Evolutionary conservation across 2,329 filamentous ascomycete genomes (phyloP).

Genomic region (Alternaria rosae): DNA sequence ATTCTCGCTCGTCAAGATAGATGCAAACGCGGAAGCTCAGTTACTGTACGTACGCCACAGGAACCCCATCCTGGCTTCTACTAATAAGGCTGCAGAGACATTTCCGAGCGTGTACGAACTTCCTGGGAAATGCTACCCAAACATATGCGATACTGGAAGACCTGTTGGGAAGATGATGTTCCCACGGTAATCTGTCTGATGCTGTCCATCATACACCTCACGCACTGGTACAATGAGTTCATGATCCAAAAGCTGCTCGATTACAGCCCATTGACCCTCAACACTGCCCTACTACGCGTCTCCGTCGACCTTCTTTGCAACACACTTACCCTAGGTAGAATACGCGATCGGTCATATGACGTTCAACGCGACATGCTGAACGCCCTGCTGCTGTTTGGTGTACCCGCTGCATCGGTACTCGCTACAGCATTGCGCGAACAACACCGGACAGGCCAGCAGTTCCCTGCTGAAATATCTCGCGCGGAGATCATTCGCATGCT

Average conservation of each 20-base stretch:
- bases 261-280: slow-evolving; percentile 31
- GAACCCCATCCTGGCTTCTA: background rate
- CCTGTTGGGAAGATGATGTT: slow-evolving; percentile 38
- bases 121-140: slow-evolving; percentile 38
- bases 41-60: slow-evolving; percentile 21
- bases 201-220: slow-evolving; percentile 43
- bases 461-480: slow-evolving; percentile 44
- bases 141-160: slow-evolving; percentile 41
- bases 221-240: slow-evolving; percentile 47
- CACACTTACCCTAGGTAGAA: slow-evolving; percentile 34
- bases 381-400: slow-evolving; percentile 38
- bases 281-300: slow-evolving; percentile 35
- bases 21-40: slow-evolving; percentile 26
- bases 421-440: slow-evolving; percentile 42
- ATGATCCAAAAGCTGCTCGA: slow-evolving; percentile 46
- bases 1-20: slow-evolving; percentile 32
- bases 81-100: slow-evolving; percentile 25
- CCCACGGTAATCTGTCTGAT: slow-evolving; percentile 42
- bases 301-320: slow-evolving; percentile 38
- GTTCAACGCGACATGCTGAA: slow-evolving; percentile 41
- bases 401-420: slow-evolving; percentile 39
- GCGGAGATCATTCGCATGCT: slow-evolving; percentile 50
- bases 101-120: slow-evolving; percentile 37
- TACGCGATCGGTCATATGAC: slow-evolving; percentile 44
- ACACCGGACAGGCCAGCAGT: slow-evolving; percentile 32